Base-by-base conservation (phyloP, 768 basidiomycete species). In the Boletus pseudo-olivaceus region DNA sequence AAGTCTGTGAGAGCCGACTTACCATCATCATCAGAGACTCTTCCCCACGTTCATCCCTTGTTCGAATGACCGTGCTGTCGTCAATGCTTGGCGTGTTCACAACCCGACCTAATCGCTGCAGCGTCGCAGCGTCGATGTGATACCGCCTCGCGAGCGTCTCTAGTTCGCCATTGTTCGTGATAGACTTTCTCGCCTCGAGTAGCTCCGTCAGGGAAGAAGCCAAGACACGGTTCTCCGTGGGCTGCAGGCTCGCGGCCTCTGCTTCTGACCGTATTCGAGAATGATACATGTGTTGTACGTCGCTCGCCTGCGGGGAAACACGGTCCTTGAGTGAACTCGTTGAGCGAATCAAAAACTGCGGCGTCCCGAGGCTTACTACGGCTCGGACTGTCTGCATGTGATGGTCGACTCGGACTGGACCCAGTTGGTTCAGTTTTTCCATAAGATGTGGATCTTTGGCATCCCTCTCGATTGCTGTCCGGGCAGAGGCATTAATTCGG, bases 371-470 rank as follows among this genome's bases (percentile, higher is more conserved):
- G 60, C 77, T 63, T 64, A 84, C 37, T 17, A 11, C 87, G 20
- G 78, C 70, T 58, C 68, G 77, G 48, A 81, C 60, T 7, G 75
- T 67, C 53, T 76, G 73, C 78, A 79, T 80, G 64, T 78, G 80
- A 60, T 87, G 84, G 61, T 89, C 82, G 12, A 92, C 88, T 32
- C 73, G 75, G 23, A 91, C 90, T 12, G 80, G 82, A 1, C 89
- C 89, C 2, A 93, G 73, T 35, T 69, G 74, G 59, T 59, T 79
- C 47, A 93, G 70, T 59, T 87, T 90, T 34, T 80, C 75, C 60
- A 88, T 67, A 47, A 92, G 80, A 27, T 90, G 80, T 2, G 87
- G 87, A 62, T 93, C 89, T 51, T 73, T 75, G n/a, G 82, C 77
- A 60, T 93, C 88, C 49, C 64, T 71, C 51, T 82, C 75, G 61